Base-by-base conservation (phyloP, 495 filamentous ascomycete species). In the Penicillium crystallinum region DNA sequence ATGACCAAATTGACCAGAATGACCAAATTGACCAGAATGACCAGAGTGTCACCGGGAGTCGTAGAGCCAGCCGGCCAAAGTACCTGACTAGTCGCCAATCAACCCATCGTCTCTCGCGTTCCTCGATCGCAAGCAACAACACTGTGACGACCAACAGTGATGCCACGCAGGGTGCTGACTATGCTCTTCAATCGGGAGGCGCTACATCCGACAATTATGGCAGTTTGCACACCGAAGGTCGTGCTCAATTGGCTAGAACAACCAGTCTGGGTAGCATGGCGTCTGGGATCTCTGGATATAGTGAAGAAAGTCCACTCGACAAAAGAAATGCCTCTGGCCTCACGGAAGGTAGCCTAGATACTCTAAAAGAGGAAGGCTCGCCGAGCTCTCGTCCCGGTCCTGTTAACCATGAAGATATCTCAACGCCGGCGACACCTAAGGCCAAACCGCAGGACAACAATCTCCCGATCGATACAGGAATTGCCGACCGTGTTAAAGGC, bases 221-320 rank as follows among this genome's bases (percentile, higher is more conserved):
- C 36, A 73, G 64, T 56, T 63, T 73, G 34, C 66, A 69, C 10
- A 51, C 58, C 29, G 57, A 66, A 41, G 54, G 56, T 25, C 80
- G 76, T 46, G 78, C 79, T 46, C 68, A 79, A 15, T 72, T 95
- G 41, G 86, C 88, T 17, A 77, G 93, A 42, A 83, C 91, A 10
- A 85, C 91, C 30, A 97, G 91, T 63, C 79, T 97, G 46, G 93
- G 93, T 10, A 97, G 91, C 58, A 90, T 97, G 75, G 89, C 88
- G n/a, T 96, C 91, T 14, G 91, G 89, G 1, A 81, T 96, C 19
- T 91, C 91, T 18, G 86, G 85, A 15, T 79, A 84, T 50, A 82
- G 82, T 46, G 89, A 91, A 46, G 78, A 76, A 47, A 74, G 72
- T 40, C 63, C 63, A 50, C 62, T 71, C 14, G 74, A 75, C 31